Conservation (phyloP, 176 grass and related monocot species). For the Musa acuminata region DNA sequence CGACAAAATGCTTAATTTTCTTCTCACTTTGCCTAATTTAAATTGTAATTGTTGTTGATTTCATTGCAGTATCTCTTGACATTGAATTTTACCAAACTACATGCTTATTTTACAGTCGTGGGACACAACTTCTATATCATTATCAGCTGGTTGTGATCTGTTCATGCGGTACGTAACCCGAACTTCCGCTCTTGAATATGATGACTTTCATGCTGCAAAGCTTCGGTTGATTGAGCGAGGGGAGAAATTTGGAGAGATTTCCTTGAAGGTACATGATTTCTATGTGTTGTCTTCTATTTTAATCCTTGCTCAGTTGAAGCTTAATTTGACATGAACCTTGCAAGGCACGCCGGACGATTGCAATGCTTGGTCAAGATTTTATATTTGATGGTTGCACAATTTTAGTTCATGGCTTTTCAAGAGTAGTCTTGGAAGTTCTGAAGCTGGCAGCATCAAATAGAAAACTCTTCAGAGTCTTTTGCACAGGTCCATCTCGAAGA, state of each 20-base stretch:
- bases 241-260: constrained; percentile 98
- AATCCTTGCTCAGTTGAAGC: constrained; percentile 3
- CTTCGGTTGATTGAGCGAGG: constrained; percentile 85
- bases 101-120: constrained; percentile 53
- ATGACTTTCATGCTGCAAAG: constrained; percentile 90
- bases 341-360: constrained; percentile 91
- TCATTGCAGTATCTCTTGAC: background rate
- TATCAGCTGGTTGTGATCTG: constrained; percentile 85
- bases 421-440: constrained; percentile 86
- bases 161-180: constrained; percentile 97
- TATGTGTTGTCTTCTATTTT: background rate
- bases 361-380: constrained; percentile 94
- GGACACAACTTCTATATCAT: constrained; percentile 88
- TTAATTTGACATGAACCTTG: constrained; percentile 7
- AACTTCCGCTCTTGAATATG: constrained; percentile 85
- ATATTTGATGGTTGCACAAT: constrained; percentile 85
- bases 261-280: constrained; percentile 55
- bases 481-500: constrained; percentile 51
- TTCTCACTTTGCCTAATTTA: too few relatives aligned
- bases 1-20: too few relatives aligned
- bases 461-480: constrained; percentile 80
- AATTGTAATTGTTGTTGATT: too few relatives aligned
- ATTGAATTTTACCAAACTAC: background rate
- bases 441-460: constrained; percentile 76
- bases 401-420: constrained; percentile 82